These are phyloP conservation scores for Xylaria digitata DNA, from an alignment of 2,329 filamentous ascomycete genomes.

Conservation along the genomic window DNA sequence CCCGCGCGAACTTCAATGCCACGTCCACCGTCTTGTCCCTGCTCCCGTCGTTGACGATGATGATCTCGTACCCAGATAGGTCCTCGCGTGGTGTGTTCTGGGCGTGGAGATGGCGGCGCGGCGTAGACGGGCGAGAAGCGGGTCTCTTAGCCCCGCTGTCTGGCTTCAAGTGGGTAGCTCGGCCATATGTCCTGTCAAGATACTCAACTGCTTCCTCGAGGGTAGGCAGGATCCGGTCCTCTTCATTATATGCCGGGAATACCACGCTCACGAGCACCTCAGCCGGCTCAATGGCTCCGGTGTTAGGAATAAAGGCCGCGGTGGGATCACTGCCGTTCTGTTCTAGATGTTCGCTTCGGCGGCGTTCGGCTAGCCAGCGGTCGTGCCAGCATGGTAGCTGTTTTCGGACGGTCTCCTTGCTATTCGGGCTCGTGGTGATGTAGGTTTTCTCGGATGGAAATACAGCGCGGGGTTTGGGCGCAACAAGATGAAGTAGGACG, in stretches of 20 bases:
- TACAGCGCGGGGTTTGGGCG: constrained; percentile 81
- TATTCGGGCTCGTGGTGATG: constrained; percentile 76
- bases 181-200: constrained; percentile 80
- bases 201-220: constrained; percentile 91
- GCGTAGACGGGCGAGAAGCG: constrained; percentile 49
- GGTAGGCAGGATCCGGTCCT: constrained; percentile 83
- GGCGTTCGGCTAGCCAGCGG: constrained; percentile 72
- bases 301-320: constrained; percentile 57
- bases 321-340: constrained; percentile 49
- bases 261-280: constrained; percentile 91
- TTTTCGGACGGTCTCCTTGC: constrained; percentile 61
- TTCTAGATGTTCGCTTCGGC: constrained; percentile 57
- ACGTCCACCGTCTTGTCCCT: constrained; percentile 83
- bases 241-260: constrained; percentile 95
- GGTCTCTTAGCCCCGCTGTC: constrained; percentile 47
- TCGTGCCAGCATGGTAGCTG: constrained; percentile 91
- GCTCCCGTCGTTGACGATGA: constrained; percentile 91
- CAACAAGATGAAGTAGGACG: constrained; percentile 76
- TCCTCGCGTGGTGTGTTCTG: constrained; percentile 53
- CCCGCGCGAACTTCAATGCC: constrained; percentile 81
- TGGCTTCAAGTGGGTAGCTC: constrained; percentile 47
- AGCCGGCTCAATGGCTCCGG: constrained; percentile 75
- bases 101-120: constrained; percentile 50
- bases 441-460: constrained; percentile 86
- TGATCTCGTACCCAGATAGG: constrained; percentile 83